phyloP scores from a whole-genome alignment of 2,329 filamentous ascomycete genomes.

The Metarhizium robertsii region DNA sequence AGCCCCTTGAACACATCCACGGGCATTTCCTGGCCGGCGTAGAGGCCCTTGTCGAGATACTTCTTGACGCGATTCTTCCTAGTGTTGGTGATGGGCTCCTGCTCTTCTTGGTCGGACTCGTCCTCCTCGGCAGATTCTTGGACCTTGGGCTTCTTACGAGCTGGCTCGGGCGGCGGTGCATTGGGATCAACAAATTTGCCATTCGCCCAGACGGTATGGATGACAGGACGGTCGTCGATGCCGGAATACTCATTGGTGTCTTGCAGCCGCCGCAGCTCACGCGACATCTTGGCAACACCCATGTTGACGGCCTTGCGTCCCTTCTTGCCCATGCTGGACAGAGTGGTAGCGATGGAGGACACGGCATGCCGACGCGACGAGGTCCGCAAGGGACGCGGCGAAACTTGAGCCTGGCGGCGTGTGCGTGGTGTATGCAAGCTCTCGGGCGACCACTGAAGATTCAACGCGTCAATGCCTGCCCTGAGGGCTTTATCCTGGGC shows the following conservation, averaged over 20 bases:
- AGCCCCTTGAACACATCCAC: slow-evolving; percentile 38
- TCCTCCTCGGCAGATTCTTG: slow-evolving; percentile 22
- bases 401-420: slow-evolving; percentile 22
- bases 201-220: slow-evolving; percentile 55
- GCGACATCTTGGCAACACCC: slow-evolving; percentile 35
- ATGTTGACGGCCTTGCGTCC: slow-evolving; percentile 45
- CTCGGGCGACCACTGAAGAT: slow-evolving; percentile 33
- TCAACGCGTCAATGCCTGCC: slow-evolving; percentile 33
- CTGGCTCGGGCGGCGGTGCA: slow-evolving; percentile 27
- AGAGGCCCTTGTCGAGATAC: slow-evolving; percentile 76
- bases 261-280: slow-evolving; percentile 50
- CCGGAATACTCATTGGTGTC: slow-evolving; percentile 54
- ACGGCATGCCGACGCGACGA: slow-evolving; percentile 28
- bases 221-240: slow-evolving; percentile 47
- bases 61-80: slow-evolving; percentile 53
- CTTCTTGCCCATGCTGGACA: slow-evolving; percentile 51
- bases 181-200: slow-evolving; percentile 49
- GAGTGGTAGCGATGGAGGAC: slow-evolving; percentile 36
- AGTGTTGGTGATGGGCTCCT: slow-evolving; percentile 27
- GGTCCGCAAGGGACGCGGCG: slow-evolving; percentile 26
- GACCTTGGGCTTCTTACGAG: slow-evolving; percentile 24
- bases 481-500: slow-evolving; percentile 5
- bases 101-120: slow-evolving; percentile 25
- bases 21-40: slow-evolving; percentile 65
- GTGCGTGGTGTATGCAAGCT: slow-evolving; percentile 25